Evolutionary conservation across 2,329 filamentous ascomycete genomes (phyloP), one percentile per base, ranked within the genome.

Genomic region (Pseudogymnoascus pannorum): DNA sequence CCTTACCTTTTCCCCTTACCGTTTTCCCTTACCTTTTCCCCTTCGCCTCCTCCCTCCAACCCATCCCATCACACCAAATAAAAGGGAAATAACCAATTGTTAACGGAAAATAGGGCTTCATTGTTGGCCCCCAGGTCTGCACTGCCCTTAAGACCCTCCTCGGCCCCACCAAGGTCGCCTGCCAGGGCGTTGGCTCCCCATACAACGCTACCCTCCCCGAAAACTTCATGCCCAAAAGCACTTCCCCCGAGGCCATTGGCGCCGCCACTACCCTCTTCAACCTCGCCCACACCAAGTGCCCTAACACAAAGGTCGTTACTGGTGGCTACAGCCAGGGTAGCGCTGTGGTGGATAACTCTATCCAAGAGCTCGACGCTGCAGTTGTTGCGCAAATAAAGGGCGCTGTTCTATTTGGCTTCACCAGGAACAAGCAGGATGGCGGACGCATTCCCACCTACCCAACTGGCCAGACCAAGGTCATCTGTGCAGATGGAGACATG

Each of bases 401-500:
- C 1, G 76, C 75, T 2, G 75, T 76, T 0, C 72, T 78, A 5
- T 79, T 75, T 60, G 77, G 77, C 1, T 75, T 77, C 63, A 77
- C 76, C n/a, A 69, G 73, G 66, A 74, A 71, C 67, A 29, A 64
- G 18, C 73, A 75, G 64, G 72, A 75, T 58, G 60, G 62, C 1
- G 70, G 69, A 0, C 62, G 64, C 26, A 68, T 76, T 16, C 73
- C 73, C 6, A 68, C 68, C 11, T 73, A 72, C 57, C 68, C 68
- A 6, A 58, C 65, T 31, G 64, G 61, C 38, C 61, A 72, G 60
- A 66, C 70, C 3, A 64, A 79, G 66, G 77, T 79, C 18, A 76
- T 78, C 36, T 84, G 81, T 62, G 75, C 79, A 26, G 54, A 64
- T 2, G 80, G 78, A 0, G 81, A 84, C 64, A 71, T 77, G 5